Evolutionary conservation across 73 alveolate species (phyloP).

Genomic region (Paramecium sexaurelia): DNA sequence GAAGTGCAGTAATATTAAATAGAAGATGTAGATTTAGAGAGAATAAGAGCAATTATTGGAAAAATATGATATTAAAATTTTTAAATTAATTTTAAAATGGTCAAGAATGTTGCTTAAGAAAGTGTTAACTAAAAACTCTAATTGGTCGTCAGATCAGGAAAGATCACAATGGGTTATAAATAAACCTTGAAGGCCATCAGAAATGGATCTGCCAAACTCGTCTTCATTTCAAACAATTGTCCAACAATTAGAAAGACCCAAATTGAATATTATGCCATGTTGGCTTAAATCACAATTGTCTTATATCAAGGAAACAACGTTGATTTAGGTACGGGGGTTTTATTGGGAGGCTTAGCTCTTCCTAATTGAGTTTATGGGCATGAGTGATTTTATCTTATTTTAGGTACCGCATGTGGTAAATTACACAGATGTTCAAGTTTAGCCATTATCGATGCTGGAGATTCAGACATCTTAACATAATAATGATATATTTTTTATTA

Average conservation of each 20-base stretch:
- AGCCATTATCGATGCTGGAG: constrained; percentile 94
- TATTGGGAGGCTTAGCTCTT: constrained; percentile 61
- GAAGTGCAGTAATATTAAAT: not conserved
- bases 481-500: constrained; percentile 14
- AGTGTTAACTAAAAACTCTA: constrained; percentile 93
- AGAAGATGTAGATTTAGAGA: not conserved
- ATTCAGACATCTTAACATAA: constrained; percentile 73
- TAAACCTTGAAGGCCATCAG: constrained; percentile 96
- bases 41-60: constrained; percentile 20
- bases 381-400: constrained; percentile 56
- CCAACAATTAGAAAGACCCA: constrained; percentile 98
- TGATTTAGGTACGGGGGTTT: constrained; percentile 80
- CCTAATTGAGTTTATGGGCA: constrained; percentile 19
- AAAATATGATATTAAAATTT: constrained; percentile 22
- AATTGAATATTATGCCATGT: constrained; percentile 97
- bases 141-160: constrained; percentile 97
- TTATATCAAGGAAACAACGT: constrained; percentile 92
- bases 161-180: constrained; percentile 95
- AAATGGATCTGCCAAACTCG: constrained; percentile 89
- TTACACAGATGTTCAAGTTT: constrained; percentile 93
- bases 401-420: constrained; percentile 95
- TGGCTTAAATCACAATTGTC: constrained; percentile 82
- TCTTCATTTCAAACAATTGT: constrained; percentile 96
- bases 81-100: constrained; percentile 74
- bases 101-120: constrained; percentile 79